These are phyloP conservation scores for Nicotiana noctiflora DNA, from an alignment of 257 asterid species.

Conservation along the genomic window DNA sequence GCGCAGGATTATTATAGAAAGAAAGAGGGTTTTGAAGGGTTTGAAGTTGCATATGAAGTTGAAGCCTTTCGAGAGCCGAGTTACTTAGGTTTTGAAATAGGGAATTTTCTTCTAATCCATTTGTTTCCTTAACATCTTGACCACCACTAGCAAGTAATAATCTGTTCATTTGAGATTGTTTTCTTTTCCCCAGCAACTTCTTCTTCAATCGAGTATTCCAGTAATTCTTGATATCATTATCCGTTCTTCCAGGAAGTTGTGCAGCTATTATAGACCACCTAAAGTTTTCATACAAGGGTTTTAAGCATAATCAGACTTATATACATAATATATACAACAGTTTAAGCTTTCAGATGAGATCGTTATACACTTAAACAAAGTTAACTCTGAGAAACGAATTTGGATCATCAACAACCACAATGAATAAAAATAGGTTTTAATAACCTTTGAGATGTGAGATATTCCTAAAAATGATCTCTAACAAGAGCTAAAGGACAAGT, in stretches of 20 bases:
- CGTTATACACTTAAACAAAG: not conserved
- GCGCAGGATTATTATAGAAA: conserved; percentile 41
- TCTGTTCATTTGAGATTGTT: conserved; percentile 37
- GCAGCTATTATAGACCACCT: conserved; percentile 46
- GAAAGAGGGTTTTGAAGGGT: conserved; percentile 50
- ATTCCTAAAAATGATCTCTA: conserved; percentile 28
- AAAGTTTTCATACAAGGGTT: not conserved
- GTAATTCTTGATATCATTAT: conserved; percentile 37
- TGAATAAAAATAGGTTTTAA: not conserved
- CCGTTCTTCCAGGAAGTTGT: conserved; percentile 35
- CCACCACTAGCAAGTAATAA: conserved; percentile 19
- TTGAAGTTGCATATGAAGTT: conserved; percentile 81
- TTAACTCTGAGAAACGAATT: not conserved
- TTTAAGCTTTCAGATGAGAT: not conserved
- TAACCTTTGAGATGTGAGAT: not conserved
- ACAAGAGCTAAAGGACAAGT: conserved; percentile 69
- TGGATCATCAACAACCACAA: not conserved
- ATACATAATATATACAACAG: not conserved
- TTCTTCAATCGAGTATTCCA: conserved; percentile 64
- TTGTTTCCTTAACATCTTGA: conserved; percentile 22
- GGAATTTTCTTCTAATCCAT: conserved; percentile 25
- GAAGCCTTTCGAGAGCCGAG: conserved; percentile 89
- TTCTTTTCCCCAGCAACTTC: conserved; percentile 70
- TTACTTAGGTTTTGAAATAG: conserved; percentile 51
- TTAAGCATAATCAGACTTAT: not conserved